These are phyloP conservation scores for Dysphania ambrosioides DNA, from an alignment of 148 eudicot species.

Conservation along the genomic window DNA sequence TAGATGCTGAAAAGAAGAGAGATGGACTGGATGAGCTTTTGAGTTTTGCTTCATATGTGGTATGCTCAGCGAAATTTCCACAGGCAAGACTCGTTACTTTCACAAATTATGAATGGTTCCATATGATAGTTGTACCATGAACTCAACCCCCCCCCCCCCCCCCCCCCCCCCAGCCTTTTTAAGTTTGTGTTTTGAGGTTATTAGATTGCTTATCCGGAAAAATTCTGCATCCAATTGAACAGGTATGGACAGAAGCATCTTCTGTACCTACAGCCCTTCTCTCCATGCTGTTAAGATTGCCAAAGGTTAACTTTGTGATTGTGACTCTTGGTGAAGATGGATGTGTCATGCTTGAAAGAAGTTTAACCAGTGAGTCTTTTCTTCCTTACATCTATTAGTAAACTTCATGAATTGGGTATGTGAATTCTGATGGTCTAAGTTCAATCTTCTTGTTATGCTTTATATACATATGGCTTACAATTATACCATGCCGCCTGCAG, in stretches of 20 bases:
- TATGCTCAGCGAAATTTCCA: conserved; percentile 85
- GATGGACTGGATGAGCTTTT: conserved; percentile 83
- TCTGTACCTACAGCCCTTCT: conserved; percentile 70
- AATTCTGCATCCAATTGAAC: conserved; percentile 23
- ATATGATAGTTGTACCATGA: too few species aligned
- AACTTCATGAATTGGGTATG: background rate
- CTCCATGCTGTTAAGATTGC: conserved; percentile 69
- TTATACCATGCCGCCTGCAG: conserved; percentile 33
- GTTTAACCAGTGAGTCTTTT: conserved; percentile 42
- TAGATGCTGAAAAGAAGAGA: conserved; percentile 87
- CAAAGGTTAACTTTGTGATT: conserved; percentile 69
- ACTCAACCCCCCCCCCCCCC: too few species aligned
- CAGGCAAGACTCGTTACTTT: conserved; percentile 44
- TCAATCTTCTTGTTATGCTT: background rate
- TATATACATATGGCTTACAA: conserved; percentile 17
- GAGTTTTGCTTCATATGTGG: conserved; percentile 58
- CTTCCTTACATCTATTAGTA: conserved; percentile 1
- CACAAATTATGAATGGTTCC: background rate
- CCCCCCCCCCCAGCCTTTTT: too few species aligned
- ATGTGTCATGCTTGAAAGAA: conserved; percentile 84
- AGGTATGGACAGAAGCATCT: conserved; percentile 83
- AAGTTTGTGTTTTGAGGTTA: background rate
- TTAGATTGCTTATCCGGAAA: background rate
- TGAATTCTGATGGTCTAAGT: background rate
- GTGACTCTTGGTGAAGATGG: conserved; percentile 93